Evolutionary conservation across 441 rosid species (phyloP).

Genomic region (Gossypium davidsonii): DNA sequence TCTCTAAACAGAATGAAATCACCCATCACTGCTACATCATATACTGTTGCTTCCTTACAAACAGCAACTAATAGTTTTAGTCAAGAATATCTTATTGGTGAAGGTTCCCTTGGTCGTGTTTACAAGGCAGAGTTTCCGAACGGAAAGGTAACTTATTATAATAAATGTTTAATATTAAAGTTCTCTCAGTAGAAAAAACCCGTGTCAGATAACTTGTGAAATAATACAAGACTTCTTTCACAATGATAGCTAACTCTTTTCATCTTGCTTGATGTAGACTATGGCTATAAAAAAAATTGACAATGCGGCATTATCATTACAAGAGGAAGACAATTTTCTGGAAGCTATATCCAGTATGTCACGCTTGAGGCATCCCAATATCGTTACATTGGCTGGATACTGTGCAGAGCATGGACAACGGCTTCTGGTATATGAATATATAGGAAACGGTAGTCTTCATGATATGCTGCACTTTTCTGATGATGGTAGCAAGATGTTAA

Average conservation of each 20-base stretch:
- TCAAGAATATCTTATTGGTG: constrained; percentile 86
- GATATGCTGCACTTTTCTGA: constrained; percentile 78
- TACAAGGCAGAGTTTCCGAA: constrained; percentile 78
- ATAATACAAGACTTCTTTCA: constrained; percentile 2
- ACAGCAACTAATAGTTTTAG: constrained; percentile 85
- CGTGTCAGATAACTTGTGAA: not conserved
- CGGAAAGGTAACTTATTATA: constrained; percentile 54
- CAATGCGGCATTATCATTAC: constrained; percentile 75
- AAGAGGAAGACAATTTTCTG: constrained; percentile 84
- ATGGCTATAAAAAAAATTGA: constrained; percentile 93
- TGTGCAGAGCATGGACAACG: constrained; percentile 94
- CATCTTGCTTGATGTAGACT: constrained; percentile 37
- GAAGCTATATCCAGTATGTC: constrained; percentile 94
- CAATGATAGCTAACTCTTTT: constrained; percentile 2
- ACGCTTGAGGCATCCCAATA: constrained; percentile 82
- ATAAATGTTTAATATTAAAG: not conserved
- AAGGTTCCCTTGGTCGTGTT: constrained; percentile 97
- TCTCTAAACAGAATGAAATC: constrained; percentile 64
- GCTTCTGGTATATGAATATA: constrained; percentile 73
- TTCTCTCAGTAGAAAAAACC: not conserved
- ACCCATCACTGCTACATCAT: constrained; percentile 75
- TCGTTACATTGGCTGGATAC: constrained; percentile 73
- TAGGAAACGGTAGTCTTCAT: constrained; percentile 66
- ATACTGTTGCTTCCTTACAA: constrained; percentile 83
- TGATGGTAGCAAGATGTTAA: constrained; percentile 56